Evolutionary conservation across 768 basidiomycete genomes (phyloP).

Genomic region (Heimioporus sp.): DNA sequence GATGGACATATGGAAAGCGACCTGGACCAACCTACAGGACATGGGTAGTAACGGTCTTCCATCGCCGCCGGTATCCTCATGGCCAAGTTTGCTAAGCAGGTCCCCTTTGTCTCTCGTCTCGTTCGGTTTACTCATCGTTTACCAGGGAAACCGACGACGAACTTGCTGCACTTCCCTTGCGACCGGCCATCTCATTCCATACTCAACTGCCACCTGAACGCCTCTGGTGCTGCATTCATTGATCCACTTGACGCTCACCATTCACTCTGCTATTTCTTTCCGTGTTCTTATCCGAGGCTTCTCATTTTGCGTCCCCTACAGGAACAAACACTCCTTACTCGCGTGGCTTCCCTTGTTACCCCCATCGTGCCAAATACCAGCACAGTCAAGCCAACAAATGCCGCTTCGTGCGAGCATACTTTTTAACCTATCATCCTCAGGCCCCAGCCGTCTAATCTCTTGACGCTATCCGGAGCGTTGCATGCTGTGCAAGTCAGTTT

Average conservation of each 20-base stretch:
- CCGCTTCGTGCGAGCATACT: conserved; percentile 53
- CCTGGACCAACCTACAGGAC: conserved; percentile 34
- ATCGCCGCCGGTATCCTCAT: conserved; percentile 87
- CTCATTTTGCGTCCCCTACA: too few relatives aligned
- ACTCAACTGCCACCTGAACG: conserved; percentile 74
- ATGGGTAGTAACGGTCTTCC: conserved; percentile 40
- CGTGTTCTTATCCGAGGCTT: conserved; percentile 71
- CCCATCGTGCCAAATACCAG: conserved; percentile 73
- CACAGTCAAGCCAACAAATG: conserved; percentile 94
- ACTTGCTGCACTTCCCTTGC: conserved; percentile 78
- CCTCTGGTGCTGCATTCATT: conserved; percentile 77
- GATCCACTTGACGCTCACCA: conserved; percentile 87
- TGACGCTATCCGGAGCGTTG: conserved; percentile 73
- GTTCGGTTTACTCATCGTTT: conserved; percentile 9
- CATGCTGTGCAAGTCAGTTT: conserved; percentile 70
- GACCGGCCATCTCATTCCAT: conserved; percentile 74
- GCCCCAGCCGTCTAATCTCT: conserved; percentile 49
- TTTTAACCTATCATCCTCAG: conserved; percentile 44
- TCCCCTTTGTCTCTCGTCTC: background rate
- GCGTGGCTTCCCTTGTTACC: conserved; percentile 76
- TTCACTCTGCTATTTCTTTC: conserved; percentile 84
- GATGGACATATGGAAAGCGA: conserved; percentile 73
- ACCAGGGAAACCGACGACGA: conserved; percentile 93
- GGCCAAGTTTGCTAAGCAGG: conserved; percentile 85
- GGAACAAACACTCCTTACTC: conserved; percentile 66